Base-by-base conservation (phyloP, 2,329 filamentous ascomycete species). In the Daldinia eschscholtzii region DNA sequence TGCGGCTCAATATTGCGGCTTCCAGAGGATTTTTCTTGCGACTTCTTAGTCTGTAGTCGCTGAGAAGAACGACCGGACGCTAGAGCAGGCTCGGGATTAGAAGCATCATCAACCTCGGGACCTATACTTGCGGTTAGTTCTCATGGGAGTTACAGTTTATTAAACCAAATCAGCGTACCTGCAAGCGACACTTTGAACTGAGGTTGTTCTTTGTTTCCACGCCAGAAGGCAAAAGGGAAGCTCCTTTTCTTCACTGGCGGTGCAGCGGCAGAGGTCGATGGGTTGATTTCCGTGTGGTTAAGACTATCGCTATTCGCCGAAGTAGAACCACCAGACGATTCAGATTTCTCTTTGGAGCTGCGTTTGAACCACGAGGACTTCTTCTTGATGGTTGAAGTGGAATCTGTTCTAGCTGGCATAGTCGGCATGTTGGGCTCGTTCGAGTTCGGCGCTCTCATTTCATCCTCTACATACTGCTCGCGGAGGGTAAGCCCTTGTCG, bases 1-100 rank as follows among this genome's bases (percentile, higher is more conserved):
- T 89, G 91, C 33, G 89, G 86, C 69, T 89, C 89, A 75, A 87
- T 92, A 80, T 85, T 86, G 64, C 86, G 85, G 62, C 68, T 63
- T 41, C 71, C 50, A 39, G 35, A 39, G 13, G 72, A 58, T 23
- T 72, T 73, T 18, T 77, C 75, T 9, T 69, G 72, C 62, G 57
- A 57, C 44, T 75, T 72, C 67, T 69, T 74, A 48, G 67, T 69
- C 42, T 68, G 64, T 35, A 48, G 46, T 28, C 65, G 67, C 15
- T 64, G 71, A 4, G 56, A 56, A 4, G 71, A 60, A 65, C 67
- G 72, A 30, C 64, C 73, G 50, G 72, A 73, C 35, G 70, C 61
- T 20, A 72, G 74, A 33, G 61, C 64, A 33, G 74, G 63, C 20
- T 78, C 74, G 1, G 74, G 67, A 35, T 71, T 76, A 13, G 73